phyloP scores from a whole-genome alignment of 441 rosid genomes.

The Erodium trifolium region DNA sequence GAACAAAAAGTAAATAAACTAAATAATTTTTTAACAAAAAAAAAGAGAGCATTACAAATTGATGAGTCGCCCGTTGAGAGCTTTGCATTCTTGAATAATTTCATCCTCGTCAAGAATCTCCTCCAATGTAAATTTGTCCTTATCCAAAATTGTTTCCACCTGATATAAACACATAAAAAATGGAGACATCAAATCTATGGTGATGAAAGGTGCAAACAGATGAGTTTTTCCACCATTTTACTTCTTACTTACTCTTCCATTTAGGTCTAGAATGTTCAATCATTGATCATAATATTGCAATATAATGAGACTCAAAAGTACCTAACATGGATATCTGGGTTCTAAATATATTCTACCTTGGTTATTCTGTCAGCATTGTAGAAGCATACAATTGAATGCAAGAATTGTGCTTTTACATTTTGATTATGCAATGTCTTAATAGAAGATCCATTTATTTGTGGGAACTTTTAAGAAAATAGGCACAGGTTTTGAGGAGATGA shows the following conservation, averaged over 20 bases:
- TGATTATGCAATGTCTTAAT: not conserved
- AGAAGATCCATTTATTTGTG: not conserved
- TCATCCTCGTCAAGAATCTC: conserved; percentile 98
- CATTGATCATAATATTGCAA: not conserved
- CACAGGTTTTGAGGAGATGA: not conserved
- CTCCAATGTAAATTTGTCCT: conserved; percentile 70
- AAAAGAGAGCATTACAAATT: conserved; percentile 51
- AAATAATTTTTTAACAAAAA: not conserved
- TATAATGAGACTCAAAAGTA: not conserved
- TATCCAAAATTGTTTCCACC: conserved; percentile 93
- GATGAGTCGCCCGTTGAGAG: conserved; percentile 75
- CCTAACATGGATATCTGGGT: not conserved
- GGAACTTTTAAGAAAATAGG: not conserved
- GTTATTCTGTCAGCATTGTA: not conserved
- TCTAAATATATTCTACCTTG: not conserved
- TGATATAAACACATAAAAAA: conserved; percentile 18
- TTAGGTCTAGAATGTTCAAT: not conserved
- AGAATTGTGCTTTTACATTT: not conserved
- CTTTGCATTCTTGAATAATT: conserved; percentile 96
- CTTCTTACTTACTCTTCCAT: not conserved
- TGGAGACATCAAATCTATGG: not conserved
- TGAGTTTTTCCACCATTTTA: conserved; percentile 5
- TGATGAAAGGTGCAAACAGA: not conserved
- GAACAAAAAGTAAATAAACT: not conserved
- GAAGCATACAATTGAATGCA: not conserved